These are phyloP conservation scores for Yamadazyma diospyri DNA, from an alignment of 1,139 yeast species.

Conservation along the genomic window DNA sequence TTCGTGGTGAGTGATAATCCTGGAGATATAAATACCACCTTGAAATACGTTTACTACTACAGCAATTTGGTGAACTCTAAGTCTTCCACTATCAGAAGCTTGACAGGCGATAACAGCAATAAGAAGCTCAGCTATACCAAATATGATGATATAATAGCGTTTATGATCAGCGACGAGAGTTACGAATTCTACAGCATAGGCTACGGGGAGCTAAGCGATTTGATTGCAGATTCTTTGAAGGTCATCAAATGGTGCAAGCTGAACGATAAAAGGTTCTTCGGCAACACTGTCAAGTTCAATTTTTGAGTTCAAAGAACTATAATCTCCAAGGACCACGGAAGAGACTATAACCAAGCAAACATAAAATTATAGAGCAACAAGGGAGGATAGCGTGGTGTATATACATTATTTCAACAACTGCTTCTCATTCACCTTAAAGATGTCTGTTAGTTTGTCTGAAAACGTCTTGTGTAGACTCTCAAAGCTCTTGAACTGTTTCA, in stretches of 20 bases:
- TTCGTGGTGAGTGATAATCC: constrained; percentile 27
- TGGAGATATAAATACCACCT: constrained; percentile 11
- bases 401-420: constrained; percentile 31
- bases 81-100: constrained; percentile 21
- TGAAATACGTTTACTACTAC: constrained; percentile 32
- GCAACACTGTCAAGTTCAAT: constrained; percentile 20
- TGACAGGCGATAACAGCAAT: constrained; percentile 10
- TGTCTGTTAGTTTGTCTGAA: constrained; percentile 52
- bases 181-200: constrained; percentile 42
- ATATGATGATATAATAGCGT: constrained; percentile 25
- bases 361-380: too few species aligned
- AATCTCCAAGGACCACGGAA: background rate
- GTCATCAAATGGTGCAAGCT: constrained; percentile 42
- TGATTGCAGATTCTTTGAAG: constrained; percentile 30
- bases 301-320: too few species aligned
- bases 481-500: constrained; percentile 51
- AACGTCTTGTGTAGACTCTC: constrained; percentile 69
- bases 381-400: too few species aligned
- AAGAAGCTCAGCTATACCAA: constrained; percentile 38
- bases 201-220: constrained; percentile 26
- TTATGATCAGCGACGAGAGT: constrained; percentile 33
- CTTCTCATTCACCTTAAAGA: constrained; percentile 59
- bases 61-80: constrained; percentile 27
- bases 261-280: constrained; percentile 32
- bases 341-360: too few species aligned